Percentiles rank a stretch among this genome's conserved stretches.
These are phyloP conservation scores for Raphanus sativus DNA, from an alignment of 345 rosid species.

Conservation along the genomic window DNA sequence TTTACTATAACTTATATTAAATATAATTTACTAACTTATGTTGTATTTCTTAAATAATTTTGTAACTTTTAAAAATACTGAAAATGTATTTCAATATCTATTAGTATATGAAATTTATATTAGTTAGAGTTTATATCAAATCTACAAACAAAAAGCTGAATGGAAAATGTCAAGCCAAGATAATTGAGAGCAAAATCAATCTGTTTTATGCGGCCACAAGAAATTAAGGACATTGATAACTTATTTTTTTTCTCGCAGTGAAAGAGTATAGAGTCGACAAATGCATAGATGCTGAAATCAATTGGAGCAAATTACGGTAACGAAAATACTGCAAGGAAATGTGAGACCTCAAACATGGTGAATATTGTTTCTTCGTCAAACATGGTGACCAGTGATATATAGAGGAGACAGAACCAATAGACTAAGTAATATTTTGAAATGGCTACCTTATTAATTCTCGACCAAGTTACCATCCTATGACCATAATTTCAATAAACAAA, in stretches of 20 bases:
- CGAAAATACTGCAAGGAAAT: no score
- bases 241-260: not conserved
- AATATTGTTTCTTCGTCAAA: no score
- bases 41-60: not conserved
- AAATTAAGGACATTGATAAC: not conserved
- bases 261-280: not conserved
- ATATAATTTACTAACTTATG: not conserved
- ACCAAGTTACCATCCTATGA: no score
- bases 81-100: not conserved
- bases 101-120: not conserved
- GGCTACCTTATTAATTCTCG: no score
- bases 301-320: not conserved
- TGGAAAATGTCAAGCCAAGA: not conserved
- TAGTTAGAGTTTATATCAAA: not conserved
- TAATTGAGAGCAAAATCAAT: not conserved
- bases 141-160: not conserved
- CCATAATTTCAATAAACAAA: not conserved
- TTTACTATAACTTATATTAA: not conserved
- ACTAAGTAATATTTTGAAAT: no score
- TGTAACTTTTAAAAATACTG: not conserved
- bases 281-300: not conserved
- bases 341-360: no score
- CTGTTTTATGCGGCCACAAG: not conserved
- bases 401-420: no score
- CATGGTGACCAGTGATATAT: no score